Evolutionary conservation across 108 stramenopile genomes (phyloP), one percentile per base, ranked within the genome.

Genomic region (Cyclotella choctawhatcheeana): DNA sequence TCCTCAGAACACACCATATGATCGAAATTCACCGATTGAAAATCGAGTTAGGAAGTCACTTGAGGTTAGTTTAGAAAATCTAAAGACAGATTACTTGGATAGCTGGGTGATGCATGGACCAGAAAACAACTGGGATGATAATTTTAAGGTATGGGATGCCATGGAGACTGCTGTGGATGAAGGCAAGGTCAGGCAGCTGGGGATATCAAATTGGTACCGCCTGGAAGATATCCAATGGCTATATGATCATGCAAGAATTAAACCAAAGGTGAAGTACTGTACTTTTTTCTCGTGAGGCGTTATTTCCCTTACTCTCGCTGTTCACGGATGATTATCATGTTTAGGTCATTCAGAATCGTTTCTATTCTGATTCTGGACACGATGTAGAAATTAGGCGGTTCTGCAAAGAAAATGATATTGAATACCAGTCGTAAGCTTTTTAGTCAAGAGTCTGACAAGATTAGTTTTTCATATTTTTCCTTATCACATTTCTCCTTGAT

Each of bases 21-120:
- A 95, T 71, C 69, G 47, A 8, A 27, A 81, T 64, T 72, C 81
- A 7, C 67, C 87, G 0, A 21, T 95, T 6, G 82, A 79, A 69
- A 81, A 82, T 0, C 88, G 93, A 59, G 91, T 94, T 17, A 22
- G 71, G 33, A 77, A 79, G 56, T 88, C 86, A 17, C 58, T 97
- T 20, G 55, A 44, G 12, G 83, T 68, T 30, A 91, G 89, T 17
- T 69, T 95, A 47, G 62, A 74, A 25, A 95, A 97, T 75, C 73
- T 97, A 17, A 58, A 83, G 56, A 93, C 94, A 10, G 76, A 82
- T 31, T 97, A 96, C 64, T 43, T 97, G 25, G 94, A 97, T 79
- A 89, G 89, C 21, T 85, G 83, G 76, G 40, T 91, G 14, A 80
- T 89, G 76, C 90, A 91, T 44, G 87, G 86, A 24, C 90, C 86